Evolutionary conservation across 352 stramenopile genomes (phyloP).

Genomic region (Peronospora destructor): DNA sequence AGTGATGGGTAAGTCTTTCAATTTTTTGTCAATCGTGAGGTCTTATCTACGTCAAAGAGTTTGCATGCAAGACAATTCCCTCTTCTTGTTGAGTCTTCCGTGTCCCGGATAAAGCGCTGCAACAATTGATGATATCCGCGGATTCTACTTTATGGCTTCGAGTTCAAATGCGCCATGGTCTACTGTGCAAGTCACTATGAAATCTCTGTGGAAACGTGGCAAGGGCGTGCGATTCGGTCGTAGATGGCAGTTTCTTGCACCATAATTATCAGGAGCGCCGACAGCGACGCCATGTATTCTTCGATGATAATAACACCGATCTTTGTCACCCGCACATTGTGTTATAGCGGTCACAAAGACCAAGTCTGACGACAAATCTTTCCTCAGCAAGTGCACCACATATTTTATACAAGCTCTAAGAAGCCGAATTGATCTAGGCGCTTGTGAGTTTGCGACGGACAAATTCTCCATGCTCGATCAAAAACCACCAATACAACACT

Average conservation of each 20-base stretch:
- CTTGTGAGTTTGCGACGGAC: conserved; percentile 17
- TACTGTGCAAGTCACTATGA: conserved; percentile 7
- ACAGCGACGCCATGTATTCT: too few relatives aligned
- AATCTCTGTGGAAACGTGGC: conserved; percentile 23
- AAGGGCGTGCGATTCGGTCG: too few relatives aligned
- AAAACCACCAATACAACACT: conserved; percentile 30
- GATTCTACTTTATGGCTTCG: conserved; percentile 14
- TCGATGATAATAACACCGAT: too few relatives aligned
- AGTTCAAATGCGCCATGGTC: conserved; percentile 3
- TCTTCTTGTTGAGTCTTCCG: conserved; percentile 9
- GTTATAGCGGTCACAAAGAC: too few relatives aligned
- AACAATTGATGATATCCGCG: conserved; percentile 15
- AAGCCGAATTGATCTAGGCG: too few relatives aligned
- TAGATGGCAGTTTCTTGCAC: too few relatives aligned
- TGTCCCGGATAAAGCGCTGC: conserved; percentile 11
- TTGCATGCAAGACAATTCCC: conserved; percentile 19
- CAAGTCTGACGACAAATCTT: too few relatives aligned
- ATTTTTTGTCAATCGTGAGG: conserved; percentile 22
- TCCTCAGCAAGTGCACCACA: too few relatives aligned
- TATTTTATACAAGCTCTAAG: too few relatives aligned
- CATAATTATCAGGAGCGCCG: too few relatives aligned
- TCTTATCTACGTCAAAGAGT: conserved; percentile 28
- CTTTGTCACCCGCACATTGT: too few relatives aligned
- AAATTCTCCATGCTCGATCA: conserved; percentile 37
- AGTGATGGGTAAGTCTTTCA: conserved; percentile 9